Base-by-base conservation (phyloP, 495 filamentous ascomycete species). In the Cercophora scortea region DNA sequence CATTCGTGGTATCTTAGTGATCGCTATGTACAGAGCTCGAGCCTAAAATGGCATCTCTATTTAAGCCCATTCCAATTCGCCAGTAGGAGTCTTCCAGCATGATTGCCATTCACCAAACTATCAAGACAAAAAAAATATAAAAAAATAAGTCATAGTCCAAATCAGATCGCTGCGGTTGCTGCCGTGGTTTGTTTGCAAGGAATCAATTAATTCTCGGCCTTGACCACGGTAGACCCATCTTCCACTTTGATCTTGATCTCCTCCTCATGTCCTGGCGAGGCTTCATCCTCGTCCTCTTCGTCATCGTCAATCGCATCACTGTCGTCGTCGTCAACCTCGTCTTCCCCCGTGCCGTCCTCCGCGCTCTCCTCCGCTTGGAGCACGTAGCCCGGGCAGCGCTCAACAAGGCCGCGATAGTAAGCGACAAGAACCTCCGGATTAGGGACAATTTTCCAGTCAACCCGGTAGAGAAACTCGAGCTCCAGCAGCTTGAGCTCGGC, bases 401-500 rank as follows among this genome's bases (percentile, higher is more conserved):
- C 89, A 18, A 95, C 86, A 18, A 98, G 69, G 35, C 88, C 93
- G 56, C 79, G 78, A 63, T 97, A 98, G 59, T 98, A 98, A 48
- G 95, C 90, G 43, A 85, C 89, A 44, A 98, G 69, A 4, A 93
- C 84, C 64, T 97, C 94, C 6, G 92, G 90, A 56, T 92, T 87
- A 13, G 93, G 93, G 9, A 98, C 91, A 61, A 98, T 98, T 51
- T 86, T 86, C 93, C 93, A 98, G 52, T 96, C 87, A 32, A 97
- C 86, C 55, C 87, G 76, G 64, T 87, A 86, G 36, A 98, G 66
- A 61, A 98, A 96, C 55, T 98, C 93, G 43, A 98, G 71, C 61
- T 98, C 93, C n/a, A 98, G 77, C 55, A 96, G 71, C 25, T 92
- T 92, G 58, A 98, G 71, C 63, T 98, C 93, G 45, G 81, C 80